These are phyloP conservation scores for Brassica rapa DNA, from an alignment of 345 rosid species.

Conservation along the genomic window DNA sequence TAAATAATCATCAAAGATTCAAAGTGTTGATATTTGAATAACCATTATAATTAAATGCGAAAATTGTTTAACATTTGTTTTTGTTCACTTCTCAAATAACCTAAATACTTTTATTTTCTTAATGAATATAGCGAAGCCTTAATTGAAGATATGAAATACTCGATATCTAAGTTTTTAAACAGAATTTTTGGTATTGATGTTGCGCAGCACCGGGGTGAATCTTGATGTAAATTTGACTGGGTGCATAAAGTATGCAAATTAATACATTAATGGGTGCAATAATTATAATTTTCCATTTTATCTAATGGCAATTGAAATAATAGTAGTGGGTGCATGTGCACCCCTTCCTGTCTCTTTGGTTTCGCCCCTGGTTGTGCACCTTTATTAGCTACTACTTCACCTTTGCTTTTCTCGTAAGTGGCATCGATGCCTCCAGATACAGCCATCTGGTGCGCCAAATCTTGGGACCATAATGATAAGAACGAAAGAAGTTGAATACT, in stretches of 20 bases:
- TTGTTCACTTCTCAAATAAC: no score
- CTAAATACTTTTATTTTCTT: background rate
- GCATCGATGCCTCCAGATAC: conserved; percentile 35
- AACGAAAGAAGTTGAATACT: conserved; percentile 25
- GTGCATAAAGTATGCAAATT: no score
- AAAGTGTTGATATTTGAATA: background rate
- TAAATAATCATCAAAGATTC: background rate
- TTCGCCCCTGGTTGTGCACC: background rate
- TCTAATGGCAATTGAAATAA: no score
- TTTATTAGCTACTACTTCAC: conserved; percentile 21
- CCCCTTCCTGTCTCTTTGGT: no score
- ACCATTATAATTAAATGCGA: background rate
- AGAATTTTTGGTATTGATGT: background rate
- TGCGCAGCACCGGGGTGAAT: no score
- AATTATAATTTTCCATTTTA: no score
- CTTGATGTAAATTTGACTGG: no score
- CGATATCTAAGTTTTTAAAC: background rate
- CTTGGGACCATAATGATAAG: conserved; percentile 42
- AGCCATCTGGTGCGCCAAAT: conserved; percentile 33
- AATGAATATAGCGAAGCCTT: background rate
- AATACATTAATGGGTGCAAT: no score
- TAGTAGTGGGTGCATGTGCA: no score
- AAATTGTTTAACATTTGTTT: background rate
- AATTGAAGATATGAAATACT: background rate
- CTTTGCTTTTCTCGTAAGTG: conserved; percentile 27